Base-by-base conservation (phyloP, 1,284 basidiomycete genomes). In the Rhodotorula sp. region DNA sequence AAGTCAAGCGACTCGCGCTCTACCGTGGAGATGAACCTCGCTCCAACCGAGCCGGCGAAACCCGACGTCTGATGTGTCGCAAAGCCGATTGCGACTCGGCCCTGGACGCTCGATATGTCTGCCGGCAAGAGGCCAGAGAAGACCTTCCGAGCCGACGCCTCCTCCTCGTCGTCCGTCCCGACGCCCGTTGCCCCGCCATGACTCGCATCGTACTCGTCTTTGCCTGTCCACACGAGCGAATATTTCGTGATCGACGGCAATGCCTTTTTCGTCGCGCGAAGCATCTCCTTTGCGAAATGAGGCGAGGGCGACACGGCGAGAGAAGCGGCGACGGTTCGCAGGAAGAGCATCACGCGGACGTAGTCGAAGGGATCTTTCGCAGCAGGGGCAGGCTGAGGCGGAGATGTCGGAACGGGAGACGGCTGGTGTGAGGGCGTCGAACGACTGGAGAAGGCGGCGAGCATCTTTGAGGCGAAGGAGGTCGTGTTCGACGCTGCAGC, bases 11-110 rank as follows among this genome's bases (percentile, higher is more conserved):
- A 92, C 81, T 99, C 95, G 72, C 95, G 87, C 81, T 99, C 95
- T 4, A 99, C 95, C 0, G 95, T 99, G 1, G 94, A 93, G 68
- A 99, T 96, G 79, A 98, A 98, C 13, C 94, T 85, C 3, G 92
- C 89, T 2, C 92, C 87, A 80, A 98, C 87, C 77, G 95, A 92
- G 0, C 94, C 94, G 6, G 91, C 91, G 55, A 96, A 87, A 59
- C 94, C 92, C 4, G 94, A 96, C 10, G 94, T 96, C 81, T 99
- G 95, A 30, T 86, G 88, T 10, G 92, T 94, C 37, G 69, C 69
- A 30, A 76, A 77, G 18, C 81, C 81, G 62, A 81, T 81, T 56
- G 80, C 81, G 53, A 81, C 78, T 44, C 79, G 72, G 5, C 79
- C 80, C 53, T 79, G 76, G 11, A 57, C 55, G 31, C 68, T 52